Percentiles rank a stretch among this genome's conserved stretches.
Evolutionary conservation across 169 alveolate genomes (phyloP).

Genomic region (Eimeria falciformis): DNA sequence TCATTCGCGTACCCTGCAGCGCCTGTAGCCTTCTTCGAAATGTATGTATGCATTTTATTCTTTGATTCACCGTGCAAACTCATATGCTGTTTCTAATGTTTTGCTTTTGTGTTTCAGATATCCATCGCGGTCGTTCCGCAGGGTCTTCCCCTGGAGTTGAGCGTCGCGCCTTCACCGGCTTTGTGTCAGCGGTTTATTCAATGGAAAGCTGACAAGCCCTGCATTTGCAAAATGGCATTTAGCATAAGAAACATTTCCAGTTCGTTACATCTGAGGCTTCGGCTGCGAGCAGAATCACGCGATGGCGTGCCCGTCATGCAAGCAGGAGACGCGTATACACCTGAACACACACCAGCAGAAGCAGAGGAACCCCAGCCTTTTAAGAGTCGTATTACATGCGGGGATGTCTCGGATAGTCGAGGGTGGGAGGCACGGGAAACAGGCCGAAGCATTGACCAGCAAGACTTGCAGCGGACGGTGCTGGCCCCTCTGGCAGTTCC

Average conservation of each 20-base stretch:
- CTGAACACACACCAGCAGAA: neutral
- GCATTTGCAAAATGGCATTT: neutral
- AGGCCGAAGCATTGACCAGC: too few species aligned
- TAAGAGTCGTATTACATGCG: neutral
- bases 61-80: too few species aligned
- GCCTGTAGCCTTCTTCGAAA: too few species aligned
- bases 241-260: neutral
- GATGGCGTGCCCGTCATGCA: neutral
- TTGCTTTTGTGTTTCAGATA: neutral
- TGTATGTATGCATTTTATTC: too few species aligned
- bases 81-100: too few species aligned
- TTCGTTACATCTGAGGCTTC: neutral
- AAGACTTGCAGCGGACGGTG: too few species aligned
- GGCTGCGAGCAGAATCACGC: neutral
- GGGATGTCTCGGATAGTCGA: neutral
- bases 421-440: too few species aligned
- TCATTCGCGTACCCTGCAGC: too few species aligned
- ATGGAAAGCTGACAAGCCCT: neutral
- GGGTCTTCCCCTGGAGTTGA: neutral
- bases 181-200: neutral
- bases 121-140: neutral
- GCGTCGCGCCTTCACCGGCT: neutral
- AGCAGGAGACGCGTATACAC: neutral
- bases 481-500: too few species aligned
- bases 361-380: neutral